Conservation (phyloP, 1,284 basidiomycete species). For the Boletus mariae region DNA sequence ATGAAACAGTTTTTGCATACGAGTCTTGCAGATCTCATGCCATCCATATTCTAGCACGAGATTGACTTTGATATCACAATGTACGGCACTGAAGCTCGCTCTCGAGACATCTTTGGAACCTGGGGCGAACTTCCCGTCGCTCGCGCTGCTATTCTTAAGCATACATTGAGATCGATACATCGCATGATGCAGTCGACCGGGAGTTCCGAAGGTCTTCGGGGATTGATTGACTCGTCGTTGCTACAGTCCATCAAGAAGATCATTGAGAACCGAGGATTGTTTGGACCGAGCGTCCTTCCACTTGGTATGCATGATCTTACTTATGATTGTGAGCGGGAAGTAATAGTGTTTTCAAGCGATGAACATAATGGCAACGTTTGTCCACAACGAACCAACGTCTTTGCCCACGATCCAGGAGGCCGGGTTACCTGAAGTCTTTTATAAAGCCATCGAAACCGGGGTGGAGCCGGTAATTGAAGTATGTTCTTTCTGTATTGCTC, state of each 20-base stretch:
- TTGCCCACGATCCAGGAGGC: constrained; percentile 90
- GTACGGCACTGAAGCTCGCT: constrained; percentile 42
- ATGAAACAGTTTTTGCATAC: constrained; percentile 20
- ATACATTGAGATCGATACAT: constrained; percentile 90
- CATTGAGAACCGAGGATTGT: constrained; percentile 77
- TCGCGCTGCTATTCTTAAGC: constrained; percentile 77
- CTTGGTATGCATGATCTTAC: constrained; percentile 48
- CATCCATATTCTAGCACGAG: constrained; percentile 51
- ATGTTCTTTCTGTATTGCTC: constrained; percentile 10
- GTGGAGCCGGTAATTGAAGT: constrained; percentile 89
- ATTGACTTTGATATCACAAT: constrained; percentile 66
- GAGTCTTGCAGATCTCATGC: constrained; percentile 4
- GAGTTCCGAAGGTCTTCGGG: constrained; percentile 90
- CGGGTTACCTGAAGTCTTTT: constrained; percentile 87
- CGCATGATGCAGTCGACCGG: constrained; percentile 96
- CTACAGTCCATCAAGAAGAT: constrained; percentile 87
- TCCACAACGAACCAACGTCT: constrained; percentile 98
- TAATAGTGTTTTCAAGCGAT: constrained; percentile 55
- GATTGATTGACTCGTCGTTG: constrained; percentile 89
- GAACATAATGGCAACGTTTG: constrained; percentile 96
- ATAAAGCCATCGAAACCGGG: constrained; percentile 78
- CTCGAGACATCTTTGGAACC: constrained; percentile 50
- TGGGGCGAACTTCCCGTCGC: constrained; percentile 65
- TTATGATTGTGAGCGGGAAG: not conserved
- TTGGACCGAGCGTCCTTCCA: constrained; percentile 85